Conservation (phyloP, 2,329 filamentous ascomycete species). For the Fusarium dlaminii region DNA sequence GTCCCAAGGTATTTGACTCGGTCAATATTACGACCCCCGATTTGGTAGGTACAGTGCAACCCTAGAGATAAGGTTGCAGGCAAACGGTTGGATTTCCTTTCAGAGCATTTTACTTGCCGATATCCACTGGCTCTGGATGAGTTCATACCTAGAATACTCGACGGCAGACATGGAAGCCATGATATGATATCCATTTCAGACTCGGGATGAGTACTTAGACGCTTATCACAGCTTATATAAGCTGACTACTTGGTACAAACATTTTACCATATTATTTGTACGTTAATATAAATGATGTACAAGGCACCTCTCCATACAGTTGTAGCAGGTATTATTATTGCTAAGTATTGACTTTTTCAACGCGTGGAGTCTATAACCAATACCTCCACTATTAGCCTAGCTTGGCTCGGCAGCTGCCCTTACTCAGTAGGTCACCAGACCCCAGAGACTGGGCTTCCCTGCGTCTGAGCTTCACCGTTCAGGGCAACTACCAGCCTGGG, state of each 20-base stretch:
- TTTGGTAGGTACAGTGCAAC: slow-evolving; percentile 6
- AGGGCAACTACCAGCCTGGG: slow-evolving; percentile 19
- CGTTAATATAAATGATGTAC: background rate
- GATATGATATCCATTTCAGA: background rate
- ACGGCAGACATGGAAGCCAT: background rate
- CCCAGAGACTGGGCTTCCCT: slow-evolving; percentile 19
- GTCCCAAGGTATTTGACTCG: background rate
- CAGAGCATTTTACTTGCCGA: slow-evolving; percentile 7
- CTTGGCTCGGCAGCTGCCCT: slow-evolving; percentile 31
- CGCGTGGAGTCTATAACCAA: background rate
- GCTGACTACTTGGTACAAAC: background rate
- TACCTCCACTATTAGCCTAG: slow-evolving; percentile 35
- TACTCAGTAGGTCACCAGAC: slow-evolving; percentile 38
- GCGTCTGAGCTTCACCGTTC: slow-evolving; percentile 26
- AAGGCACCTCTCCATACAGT: background rate
- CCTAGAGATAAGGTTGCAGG: slow-evolving; percentile 12
- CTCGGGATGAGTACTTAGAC: no score
- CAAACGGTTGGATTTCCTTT: background rate
- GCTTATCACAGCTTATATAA: background rate
- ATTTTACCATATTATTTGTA: background rate
- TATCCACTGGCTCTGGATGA: slow-evolving; percentile 11
- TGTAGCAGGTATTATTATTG: no score
- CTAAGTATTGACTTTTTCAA: background rate
- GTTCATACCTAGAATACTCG: background rate
- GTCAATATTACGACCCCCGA: background rate